Evolutionary conservation across 2,329 filamentous ascomycete species (phyloP), one percentile per base, ranked within the genome.

Genomic region (Scleromitrula shiraiana): DNA sequence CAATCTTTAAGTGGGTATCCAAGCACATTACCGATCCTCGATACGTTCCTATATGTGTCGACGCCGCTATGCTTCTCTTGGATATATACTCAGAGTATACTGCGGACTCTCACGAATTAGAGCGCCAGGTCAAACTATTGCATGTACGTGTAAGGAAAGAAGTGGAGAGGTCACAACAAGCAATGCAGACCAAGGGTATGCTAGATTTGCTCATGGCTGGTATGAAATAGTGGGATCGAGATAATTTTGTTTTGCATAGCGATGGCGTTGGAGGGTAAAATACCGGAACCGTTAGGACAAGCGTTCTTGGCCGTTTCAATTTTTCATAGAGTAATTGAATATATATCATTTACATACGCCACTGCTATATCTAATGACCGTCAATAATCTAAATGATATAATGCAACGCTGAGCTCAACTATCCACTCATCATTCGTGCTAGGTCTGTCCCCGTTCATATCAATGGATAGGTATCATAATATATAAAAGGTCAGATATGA

Each of bases 81-180:
- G 91, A 98, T 61, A 71, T 97, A 30, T 98, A 97, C 65, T 82
- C 85, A 24, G 83, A 87, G 63, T 85, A 88, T 57, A 74, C 89
- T 20, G 85, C 80, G 2, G 80, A 82, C 41, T 89, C 84, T 29
- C 74, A 78, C 6, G 81, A 86, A 64, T 76, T 97, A 48, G 82
- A 87, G 52, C 73, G 74, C 41, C 74, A 82, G 41, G 81, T 97
- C 60, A 75, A 78, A 57, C 73, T 73, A 41, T 71, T 96, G 54
- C 80, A 85, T 62, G 70, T 75, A 38, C 74, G 82, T 32, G 91
- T 97, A 17, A 76, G 79, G 53, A 71, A 77, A 33, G 87, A 93
- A 65, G 84, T 90, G 9, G 88, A 94, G 66, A 81, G 84, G 60
- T 87, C 88, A 19, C 86, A 95, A 67, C 76, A 85, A 62, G 90